A percentile compares a stretch with the other conserved stretches of the same genome.
Conservation (phyloP, 2,329 filamentous ascomycete genomes). For the Thelonectria olida region DNA sequence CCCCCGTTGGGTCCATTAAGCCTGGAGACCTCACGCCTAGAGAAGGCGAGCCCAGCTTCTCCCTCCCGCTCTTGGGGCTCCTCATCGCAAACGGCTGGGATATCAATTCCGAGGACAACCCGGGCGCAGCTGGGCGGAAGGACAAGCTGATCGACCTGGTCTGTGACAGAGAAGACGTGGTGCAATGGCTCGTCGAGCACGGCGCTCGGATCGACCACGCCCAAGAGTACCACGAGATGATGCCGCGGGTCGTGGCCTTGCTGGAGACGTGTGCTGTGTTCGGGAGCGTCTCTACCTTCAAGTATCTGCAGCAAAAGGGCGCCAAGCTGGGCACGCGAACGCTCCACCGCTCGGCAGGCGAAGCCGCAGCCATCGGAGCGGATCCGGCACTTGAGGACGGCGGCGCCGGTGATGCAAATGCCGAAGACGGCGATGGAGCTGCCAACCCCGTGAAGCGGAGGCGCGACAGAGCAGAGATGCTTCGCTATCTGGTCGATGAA, state of each 20-base stretch:
- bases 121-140: not conserved
- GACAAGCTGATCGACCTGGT: constrained; percentile 14
- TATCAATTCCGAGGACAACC: constrained; percentile 3
- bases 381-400: not conserved
- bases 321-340: not conserved
- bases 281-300: constrained; percentile 6
- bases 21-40: not conserved
- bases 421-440: not conserved
- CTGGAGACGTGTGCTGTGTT: constrained; percentile 7
- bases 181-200: constrained; percentile 20
- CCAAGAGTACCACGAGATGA: not conserved
- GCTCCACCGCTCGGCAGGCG: not conserved
- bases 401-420: not conserved
- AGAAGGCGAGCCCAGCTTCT: constrained; percentile 1
- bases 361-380: not conserved
- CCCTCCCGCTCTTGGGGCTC: constrained; percentile 6
- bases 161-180: not conserved
- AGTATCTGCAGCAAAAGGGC: not conserved
- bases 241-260: not conserved
- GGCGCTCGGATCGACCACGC: constrained; percentile 16
- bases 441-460: not conserved
- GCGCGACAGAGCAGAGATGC: constrained; percentile 4
- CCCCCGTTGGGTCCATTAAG: not conserved
- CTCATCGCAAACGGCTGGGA: constrained; percentile 19
- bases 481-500: constrained; percentile 17